A percentile compares a stretch with the other conserved stretches of the same genome.
Evolutionary conservation across 441 rosid genomes (phyloP).

Genomic region (Aleurites moluccanus): DNA sequence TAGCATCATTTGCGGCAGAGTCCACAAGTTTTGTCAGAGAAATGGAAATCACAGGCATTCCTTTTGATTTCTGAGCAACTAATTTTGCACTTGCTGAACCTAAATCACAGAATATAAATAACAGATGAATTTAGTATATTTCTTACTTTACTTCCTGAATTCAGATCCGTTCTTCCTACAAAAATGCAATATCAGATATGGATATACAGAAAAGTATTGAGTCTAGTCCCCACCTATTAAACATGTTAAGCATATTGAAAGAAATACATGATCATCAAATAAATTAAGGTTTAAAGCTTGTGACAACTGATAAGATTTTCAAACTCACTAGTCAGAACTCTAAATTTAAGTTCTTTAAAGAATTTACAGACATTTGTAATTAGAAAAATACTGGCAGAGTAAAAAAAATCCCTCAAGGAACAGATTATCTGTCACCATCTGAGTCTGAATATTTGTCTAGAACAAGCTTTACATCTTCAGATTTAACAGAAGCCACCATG

Average conservation of each 20-base stretch:
- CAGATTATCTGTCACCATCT: conserved; percentile 36
- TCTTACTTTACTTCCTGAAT: not conserved
- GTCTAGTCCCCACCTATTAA: too few relatives aligned
- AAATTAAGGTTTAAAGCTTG: not conserved
- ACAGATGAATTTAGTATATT: not conserved
- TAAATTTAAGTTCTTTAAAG: not conserved
- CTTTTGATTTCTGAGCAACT: conserved; percentile 82
- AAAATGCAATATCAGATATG: not conserved
- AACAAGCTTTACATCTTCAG: conserved; percentile 70
- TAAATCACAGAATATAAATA: conserved; percentile 23
- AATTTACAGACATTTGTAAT: not conserved
- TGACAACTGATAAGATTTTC: not conserved
- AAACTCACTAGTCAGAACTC: not conserved
- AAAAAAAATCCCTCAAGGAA: not conserved
- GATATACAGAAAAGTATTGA: not conserved
- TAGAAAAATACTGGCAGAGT: not conserved
- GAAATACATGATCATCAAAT: not conserved
- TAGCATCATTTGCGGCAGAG: conserved; percentile 55
- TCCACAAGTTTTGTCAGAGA: conserved; percentile 51
- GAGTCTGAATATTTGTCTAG: conserved; percentile 39
- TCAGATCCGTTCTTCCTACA: not conserved
- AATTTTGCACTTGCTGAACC: conserved; percentile 52
- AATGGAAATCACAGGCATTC: conserved; percentile 74
- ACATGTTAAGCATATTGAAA: not conserved
- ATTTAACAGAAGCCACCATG: conserved; percentile 60